A percentile compares a stretch with the other conserved stretches of the same genome.
phyloP scores from a whole-genome alignment of 345 rosid genomes.

The Orychophragmus violaceus region DNA sequence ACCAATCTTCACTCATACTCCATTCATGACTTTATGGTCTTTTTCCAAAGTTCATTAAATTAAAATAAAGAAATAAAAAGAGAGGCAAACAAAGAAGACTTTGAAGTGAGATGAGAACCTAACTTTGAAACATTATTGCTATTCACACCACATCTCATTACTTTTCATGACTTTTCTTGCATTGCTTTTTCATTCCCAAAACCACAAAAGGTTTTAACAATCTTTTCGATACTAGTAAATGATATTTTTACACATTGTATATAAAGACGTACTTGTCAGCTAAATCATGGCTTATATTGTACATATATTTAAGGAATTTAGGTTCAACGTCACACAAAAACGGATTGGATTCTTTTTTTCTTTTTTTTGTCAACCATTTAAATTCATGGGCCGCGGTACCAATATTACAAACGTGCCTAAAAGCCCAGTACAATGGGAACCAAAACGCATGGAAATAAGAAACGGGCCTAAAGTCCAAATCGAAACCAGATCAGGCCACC shows the following conservation, averaged over 20 bases:
- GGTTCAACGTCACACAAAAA: constrained; percentile 6
- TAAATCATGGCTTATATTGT: neutral
- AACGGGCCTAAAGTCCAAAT: no score
- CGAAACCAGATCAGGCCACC: no score
- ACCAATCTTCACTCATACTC: constrained; percentile 57
- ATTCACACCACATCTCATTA: constrained; percentile 25
- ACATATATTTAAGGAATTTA: constrained; percentile 4
- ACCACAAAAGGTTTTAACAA: neutral
- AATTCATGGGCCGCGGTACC: no score
- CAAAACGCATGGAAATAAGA: no score
- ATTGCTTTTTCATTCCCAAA: neutral
- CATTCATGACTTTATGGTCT: constrained; percentile 41
- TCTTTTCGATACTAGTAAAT: neutral
- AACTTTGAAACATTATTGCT: constrained; percentile 30
- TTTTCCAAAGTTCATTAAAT: constrained; percentile 36
- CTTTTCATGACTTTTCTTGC: constrained; percentile 17
- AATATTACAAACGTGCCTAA: no score
- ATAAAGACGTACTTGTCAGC: neutral
- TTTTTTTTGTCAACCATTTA: no score
- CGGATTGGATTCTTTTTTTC: constrained; percentile 17
- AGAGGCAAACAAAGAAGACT: constrained; percentile 15
- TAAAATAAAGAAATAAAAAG: neutral
- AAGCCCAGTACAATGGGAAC: no score
- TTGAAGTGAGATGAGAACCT: constrained; percentile 25
- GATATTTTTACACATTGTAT: neutral